These are phyloP conservation scores for Elsinoe ampelina DNA, from an alignment of 2,329 filamentous ascomycete species.

Conservation along the genomic window DNA sequence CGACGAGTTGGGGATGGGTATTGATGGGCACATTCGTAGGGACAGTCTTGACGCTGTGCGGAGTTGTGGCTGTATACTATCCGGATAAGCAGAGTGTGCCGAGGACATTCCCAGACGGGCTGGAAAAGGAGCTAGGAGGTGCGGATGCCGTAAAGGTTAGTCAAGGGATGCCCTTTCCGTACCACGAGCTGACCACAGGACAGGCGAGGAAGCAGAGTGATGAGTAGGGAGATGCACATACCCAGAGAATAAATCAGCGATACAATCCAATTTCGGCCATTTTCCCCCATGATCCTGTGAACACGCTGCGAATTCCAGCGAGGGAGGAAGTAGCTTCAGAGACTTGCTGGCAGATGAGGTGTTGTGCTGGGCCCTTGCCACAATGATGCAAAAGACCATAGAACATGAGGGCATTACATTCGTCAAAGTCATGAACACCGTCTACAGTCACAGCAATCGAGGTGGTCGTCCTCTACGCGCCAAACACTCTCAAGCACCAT, in stretches of 20 bases:
- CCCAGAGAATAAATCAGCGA: no score
- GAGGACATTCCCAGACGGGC: constrained; percentile 38
- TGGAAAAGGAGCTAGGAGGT: constrained; percentile 42
- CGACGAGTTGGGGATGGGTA: constrained; percentile 61
- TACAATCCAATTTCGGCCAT: no score
- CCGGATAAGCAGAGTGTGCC: constrained; percentile 36
- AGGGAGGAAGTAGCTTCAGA: no score
- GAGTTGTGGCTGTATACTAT: constrained; percentile 32
- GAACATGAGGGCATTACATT: no score
- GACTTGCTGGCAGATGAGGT: no score
- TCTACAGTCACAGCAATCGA: no score
- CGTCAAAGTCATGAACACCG: background rate
- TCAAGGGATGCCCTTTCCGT: constrained; percentile 10
- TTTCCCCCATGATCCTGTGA: background rate
- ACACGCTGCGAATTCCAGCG: background rate
- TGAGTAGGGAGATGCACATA: background rate
- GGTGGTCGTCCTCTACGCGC: background rate
- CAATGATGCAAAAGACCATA: no score
- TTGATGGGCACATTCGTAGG: constrained; percentile 37
- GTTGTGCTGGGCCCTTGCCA: no score
- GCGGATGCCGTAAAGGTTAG: constrained; percentile 33
- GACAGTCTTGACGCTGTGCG: constrained; percentile 32
- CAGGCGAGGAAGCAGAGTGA: background rate
- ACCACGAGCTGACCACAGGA: background rate
- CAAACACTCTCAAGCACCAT: background rate